Evolutionary conservation across 345 rosid species (phyloP), one percentile per base, ranked within the genome.

Genomic region (Sisymbrium altissimum): DNA sequence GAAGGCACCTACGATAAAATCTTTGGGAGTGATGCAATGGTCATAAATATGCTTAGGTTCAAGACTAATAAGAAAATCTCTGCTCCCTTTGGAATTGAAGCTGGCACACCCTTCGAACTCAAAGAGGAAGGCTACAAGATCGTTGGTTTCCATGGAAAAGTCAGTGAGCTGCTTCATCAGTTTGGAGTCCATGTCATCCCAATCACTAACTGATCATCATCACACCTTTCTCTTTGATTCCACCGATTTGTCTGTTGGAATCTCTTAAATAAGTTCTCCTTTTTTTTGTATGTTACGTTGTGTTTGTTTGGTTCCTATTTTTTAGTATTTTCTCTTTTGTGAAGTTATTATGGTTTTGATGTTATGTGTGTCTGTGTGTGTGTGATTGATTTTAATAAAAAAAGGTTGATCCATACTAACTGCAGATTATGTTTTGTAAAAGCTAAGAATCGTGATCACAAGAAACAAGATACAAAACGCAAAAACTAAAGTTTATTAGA

Each of bases 121-220:
- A 25, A 70, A 32, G 46, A 44, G 52, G 62, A 55, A 46, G 60
- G 61, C 10, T 30, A 64, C 18, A 76, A 76, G 46, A 64, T 76
- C 50, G 66, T 70, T 2, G 80, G 80, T 9, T 70, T 76, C 61
- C 75, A 77, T 19, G 80, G 76, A 56, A 64, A 23, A 30, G 70
- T 21, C 40, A 4, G 40, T 46, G 54, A 57, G 0, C 6, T 49
- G 18, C 70, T 71, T 46, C 70, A 77, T 30, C 41, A 57, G 14
- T 8, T 77, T 65, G 80, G 80, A 57, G 73, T 35, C 29, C 53
- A 65, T 71, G 54, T 77, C 17, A 12, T 15, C 4, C 77, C 77
- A 1, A 12, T 49, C 52, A 17, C 63, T 40, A 35, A 77, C 40
- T 76, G 56, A 75, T 73, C 17, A 64, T 15, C 25, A 23, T 23